These are phyloP conservation scores for Noccaea caerulescens DNA, from an alignment of 345 rosid species.

Conservation along the genomic window DNA sequence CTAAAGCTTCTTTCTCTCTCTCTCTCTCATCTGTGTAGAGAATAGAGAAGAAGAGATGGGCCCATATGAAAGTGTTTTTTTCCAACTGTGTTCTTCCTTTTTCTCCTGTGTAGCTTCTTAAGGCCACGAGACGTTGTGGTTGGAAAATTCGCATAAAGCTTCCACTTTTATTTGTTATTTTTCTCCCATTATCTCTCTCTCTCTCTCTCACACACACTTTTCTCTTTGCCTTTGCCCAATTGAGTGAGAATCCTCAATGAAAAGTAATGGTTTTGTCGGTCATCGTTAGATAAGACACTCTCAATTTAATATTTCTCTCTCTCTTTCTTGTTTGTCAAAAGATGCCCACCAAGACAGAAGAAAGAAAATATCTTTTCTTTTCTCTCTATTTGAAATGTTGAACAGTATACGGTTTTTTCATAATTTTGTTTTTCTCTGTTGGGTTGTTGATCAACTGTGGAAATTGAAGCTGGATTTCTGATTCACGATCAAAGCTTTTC, in stretches of 20 bases:
- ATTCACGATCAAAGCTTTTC: slow-evolving; percentile 31
- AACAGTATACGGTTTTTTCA: slow-evolving; percentile 18
- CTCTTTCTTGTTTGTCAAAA: slow-evolving; percentile 38
- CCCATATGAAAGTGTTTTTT: slow-evolving; percentile 30
- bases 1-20: slow-evolving; percentile 38
- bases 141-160: slow-evolving; percentile 43
- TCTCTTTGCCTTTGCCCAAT: slow-evolving; percentile 36
- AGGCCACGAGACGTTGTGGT: slow-evolving; percentile 37
- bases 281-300: slow-evolving; percentile 27
- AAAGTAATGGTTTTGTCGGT: slow-evolving; percentile 44
- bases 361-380: neutral
- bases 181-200: neutral
- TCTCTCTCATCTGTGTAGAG: neutral
- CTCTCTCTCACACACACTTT: slow-evolving; percentile 2
- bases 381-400: slow-evolving; percentile 42
- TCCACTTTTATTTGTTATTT: slow-evolving; percentile 30
- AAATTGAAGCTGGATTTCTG: slow-evolving; percentile 17
- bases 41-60: slow-evolving; percentile 21
- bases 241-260: slow-evolving; percentile 44
- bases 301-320: slow-evolving; percentile 5
- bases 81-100: slow-evolving; percentile 37
- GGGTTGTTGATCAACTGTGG: slow-evolving; percentile 41
- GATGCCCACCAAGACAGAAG: slow-evolving; percentile 43
- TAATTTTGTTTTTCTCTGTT: slow-evolving; percentile 4
- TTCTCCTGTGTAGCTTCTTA: slow-evolving; percentile 25